A percentile compares a stretch with the other conserved stretches of the same genome.
Evolutionary conservation across 2,329 filamentous ascomycete species (phyloP).

Genomic region (Sclerotinia spermophila): DNA sequence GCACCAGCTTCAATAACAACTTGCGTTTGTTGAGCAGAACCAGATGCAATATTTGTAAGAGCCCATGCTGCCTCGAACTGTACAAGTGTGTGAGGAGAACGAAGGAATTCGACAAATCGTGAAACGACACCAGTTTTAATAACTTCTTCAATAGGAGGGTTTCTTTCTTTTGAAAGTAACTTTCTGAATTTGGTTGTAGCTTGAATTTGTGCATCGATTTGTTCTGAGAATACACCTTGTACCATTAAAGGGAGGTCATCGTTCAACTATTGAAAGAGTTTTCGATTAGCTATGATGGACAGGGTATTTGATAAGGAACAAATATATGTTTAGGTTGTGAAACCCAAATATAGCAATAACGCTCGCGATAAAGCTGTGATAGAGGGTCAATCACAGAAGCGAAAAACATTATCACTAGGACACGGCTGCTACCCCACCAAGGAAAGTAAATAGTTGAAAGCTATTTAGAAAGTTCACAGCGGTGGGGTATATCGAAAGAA

Average conservation of each 20-base stretch:
- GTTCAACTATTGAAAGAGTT: constrained; percentile 63
- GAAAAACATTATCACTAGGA: constrained; percentile 32
- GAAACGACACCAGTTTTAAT: constrained; percentile 98
- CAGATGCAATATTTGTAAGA: constrained; percentile 97
- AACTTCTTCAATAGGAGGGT: constrained; percentile 97
- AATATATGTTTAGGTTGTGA: constrained; percentile 9
- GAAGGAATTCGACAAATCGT: constrained; percentile 97
- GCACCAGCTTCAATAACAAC: constrained; percentile 98
- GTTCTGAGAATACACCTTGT: constrained; percentile 93
- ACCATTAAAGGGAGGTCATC: constrained; percentile 99
- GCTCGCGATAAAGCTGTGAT: constrained; percentile 17
- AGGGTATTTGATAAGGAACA: constrained; percentile 16
- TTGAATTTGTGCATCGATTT: constrained; percentile 96
- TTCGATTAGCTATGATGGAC: constrained; percentile 25
- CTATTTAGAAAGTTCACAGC: background rate
- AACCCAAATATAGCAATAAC: constrained; percentile 2
- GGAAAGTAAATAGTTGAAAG: constrained; percentile 31
- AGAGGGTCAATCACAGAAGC: constrained; percentile 29
- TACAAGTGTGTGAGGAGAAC: constrained; percentile 94
- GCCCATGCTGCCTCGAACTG: constrained; percentile 99
- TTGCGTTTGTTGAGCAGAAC: constrained; percentile 94
- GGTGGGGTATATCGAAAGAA: constrained; percentile 5
- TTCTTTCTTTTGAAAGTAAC: constrained; percentile 96
- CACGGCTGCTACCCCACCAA: constrained; percentile 32
- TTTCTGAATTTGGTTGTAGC: constrained; percentile 98